These are phyloP conservation scores for Exsudoporus floridanus DNA, from an alignment of 1,284 basidiomycete genomes.

Conservation along the genomic window DNA sequence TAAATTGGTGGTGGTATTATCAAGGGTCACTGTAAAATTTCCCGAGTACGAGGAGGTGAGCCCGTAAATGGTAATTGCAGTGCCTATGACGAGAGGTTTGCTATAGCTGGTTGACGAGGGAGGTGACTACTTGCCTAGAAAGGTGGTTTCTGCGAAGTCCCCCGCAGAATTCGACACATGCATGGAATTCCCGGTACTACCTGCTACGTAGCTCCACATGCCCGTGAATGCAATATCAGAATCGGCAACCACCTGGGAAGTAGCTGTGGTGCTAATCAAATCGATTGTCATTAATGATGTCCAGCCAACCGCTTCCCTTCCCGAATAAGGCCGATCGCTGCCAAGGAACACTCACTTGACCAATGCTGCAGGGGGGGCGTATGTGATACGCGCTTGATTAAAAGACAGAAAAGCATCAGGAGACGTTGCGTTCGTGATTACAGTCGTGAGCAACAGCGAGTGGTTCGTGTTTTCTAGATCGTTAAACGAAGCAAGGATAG, in stretches of 20 bases:
- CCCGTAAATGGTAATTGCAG: conserved; percentile 57
- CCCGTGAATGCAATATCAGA: conserved; percentile 47
- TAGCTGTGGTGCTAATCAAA: conserved; percentile 39
- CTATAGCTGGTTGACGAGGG: conserved; percentile 15
- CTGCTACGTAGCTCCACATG: conserved; percentile 45
- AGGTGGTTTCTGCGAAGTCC: conserved; percentile 45
- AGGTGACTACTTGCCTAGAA: conserved; percentile 43
- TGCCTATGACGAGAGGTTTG: conserved; percentile 41
- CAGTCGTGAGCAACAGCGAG: conserved; percentile 46
- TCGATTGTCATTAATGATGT: conserved; percentile 22
- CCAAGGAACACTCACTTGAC: conserved; percentile 32
- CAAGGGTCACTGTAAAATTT: conserved; percentile 59
- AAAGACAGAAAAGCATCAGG: conserved; percentile 47
- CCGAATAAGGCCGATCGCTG: conserved; percentile 5
- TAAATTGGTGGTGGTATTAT: conserved; percentile 44
- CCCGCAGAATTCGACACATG: conserved; percentile 50
- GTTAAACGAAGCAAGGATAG: conserved; percentile 45
- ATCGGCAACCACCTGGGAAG: conserved; percentile 40
- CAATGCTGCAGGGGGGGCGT: conserved; percentile 32
- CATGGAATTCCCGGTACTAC: conserved; percentile 31
- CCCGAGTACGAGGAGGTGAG: conserved; percentile 53
- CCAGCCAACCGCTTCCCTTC: not conserved
- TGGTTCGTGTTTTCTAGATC: conserved; percentile 46
- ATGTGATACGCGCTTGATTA: conserved; percentile 48
- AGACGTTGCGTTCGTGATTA: conserved; percentile 35